These are phyloP conservation scores for Xylaria sp. DNA, from an alignment of 2,329 filamentous ascomycete species.

Conservation along the genomic window DNA sequence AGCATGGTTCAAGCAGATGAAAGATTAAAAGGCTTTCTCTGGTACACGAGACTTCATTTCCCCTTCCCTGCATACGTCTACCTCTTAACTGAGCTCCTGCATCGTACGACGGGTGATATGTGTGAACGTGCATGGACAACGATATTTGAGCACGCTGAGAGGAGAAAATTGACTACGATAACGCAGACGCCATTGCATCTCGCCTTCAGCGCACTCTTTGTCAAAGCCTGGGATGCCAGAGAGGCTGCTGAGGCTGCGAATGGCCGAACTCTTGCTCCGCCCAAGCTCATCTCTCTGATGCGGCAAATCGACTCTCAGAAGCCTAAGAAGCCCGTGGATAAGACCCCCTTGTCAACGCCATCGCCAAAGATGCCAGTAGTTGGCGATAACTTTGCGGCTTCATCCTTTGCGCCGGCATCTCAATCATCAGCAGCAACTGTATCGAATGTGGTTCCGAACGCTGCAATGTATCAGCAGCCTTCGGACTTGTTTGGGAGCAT, in stretches of 20 bases:
- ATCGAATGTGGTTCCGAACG: slow-evolving; percentile 14
- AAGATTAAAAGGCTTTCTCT: slow-evolving; percentile 47
- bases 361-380: slow-evolving; percentile 27
- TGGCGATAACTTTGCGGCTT: slow-evolving; percentile 21
- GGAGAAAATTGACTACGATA: slow-evolving; percentile 44
- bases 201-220: slow-evolving; percentile 51
- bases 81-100: slow-evolving; percentile 50
- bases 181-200: slow-evolving; percentile 52
- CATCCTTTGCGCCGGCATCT: slow-evolving; percentile 17
- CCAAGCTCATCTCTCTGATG: slow-evolving; percentile 44
- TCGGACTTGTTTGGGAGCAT: slow-evolving; percentile 24
- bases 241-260: slow-evolving; percentile 42
- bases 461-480: slow-evolving; percentile 21
- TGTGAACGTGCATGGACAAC: slow-evolving; percentile 56
- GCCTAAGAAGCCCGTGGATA: slow-evolving; percentile 33
- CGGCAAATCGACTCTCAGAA: slow-evolving; percentile 36
- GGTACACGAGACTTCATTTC: slow-evolving; percentile 56
- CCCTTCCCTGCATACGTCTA: slow-evolving; percentile 59
- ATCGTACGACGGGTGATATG: slow-evolving; percentile 47
- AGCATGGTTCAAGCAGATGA: slow-evolving; percentile 49
- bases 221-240: slow-evolving; percentile 59
- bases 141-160: slow-evolving; percentile 50
- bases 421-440: slow-evolving; percentile 15
- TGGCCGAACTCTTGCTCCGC: slow-evolving; percentile 40
- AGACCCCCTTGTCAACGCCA: slow-evolving; percentile 28